Conservation (phyloP, 225 moss, liverwort and hornwort genomes). For the Polytrichum commune region DNA sequence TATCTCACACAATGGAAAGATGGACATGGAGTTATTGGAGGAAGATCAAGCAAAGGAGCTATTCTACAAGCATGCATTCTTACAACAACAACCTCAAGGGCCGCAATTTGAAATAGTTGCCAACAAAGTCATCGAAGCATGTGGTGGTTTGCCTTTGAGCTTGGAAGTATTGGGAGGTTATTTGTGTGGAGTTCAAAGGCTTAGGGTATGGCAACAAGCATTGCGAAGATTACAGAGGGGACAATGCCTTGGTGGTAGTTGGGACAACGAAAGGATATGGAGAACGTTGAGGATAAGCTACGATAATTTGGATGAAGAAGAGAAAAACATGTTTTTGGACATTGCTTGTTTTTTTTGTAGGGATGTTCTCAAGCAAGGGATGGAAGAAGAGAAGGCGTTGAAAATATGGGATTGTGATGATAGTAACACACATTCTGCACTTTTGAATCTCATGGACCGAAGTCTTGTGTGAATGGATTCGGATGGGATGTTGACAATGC, state of each 20-base stretch:
- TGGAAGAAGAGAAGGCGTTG: background rate
- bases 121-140: background rate
- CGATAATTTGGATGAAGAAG: background rate
- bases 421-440: background rate
- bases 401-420: background rate
- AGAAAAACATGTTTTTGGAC: slow-evolving; percentile 8
- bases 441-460: slow-evolving; percentile 2
- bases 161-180: slow-evolving; percentile 4
- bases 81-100: too few species aligned
- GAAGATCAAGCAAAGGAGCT: too few species aligned
- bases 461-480: background rate
- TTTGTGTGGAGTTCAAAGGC: background rate
- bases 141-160: slow-evolving; percentile 6
- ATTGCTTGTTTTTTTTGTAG: slow-evolving; percentile 1
- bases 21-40: too few species aligned
- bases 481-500: background rate
- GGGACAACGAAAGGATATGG: background rate
- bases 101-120: background rate
- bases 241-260: background rate
- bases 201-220: background rate
- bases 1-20: too few species aligned
- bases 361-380: background rate
- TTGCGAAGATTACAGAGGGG: background rate
- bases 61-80: too few species aligned
- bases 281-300: background rate